Percentiles rank a stretch among this genome's conserved stretches.
Conservation (phyloP, 2,329 filamentous ascomycete species). For the Apiospora hydei region DNA sequence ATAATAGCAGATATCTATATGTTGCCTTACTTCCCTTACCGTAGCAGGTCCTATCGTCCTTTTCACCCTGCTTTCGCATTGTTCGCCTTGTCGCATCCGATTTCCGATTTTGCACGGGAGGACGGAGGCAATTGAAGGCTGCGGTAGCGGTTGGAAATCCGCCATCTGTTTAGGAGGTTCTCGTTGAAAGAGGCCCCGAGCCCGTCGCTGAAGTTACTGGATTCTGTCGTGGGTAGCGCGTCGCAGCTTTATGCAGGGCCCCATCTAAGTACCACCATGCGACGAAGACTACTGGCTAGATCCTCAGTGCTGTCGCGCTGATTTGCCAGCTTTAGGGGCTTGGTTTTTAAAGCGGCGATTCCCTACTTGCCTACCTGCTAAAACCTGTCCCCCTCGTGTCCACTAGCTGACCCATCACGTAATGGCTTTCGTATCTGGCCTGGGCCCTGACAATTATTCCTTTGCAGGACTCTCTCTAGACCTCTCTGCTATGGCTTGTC, state of each 20-base stretch:
- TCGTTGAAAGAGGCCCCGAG: conserved; percentile 12
- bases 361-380: background rate
- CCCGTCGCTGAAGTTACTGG: conserved; percentile 12
- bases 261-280: conserved; percentile 21
- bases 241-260: conserved; percentile 22
- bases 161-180: conserved; percentile 23
- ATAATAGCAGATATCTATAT: background rate
- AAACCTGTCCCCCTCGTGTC: background rate
- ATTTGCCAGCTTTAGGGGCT: conserved; percentile 18
- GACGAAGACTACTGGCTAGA: conserved; percentile 16
- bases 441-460: background rate
- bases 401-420: conserved; percentile 14
- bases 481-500: background rate
- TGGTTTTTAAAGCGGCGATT: conserved; percentile 17
- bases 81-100: background rate
- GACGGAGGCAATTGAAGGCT: conserved; percentile 10
- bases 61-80: background rate
- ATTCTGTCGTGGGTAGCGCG: background rate
- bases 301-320: conserved; percentile 6
- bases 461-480: background rate
- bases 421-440: conserved; percentile 10
- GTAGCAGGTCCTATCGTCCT: background rate
- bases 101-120: background rate
- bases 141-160: background rate
- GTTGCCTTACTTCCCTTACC: background rate